A percentile compares a stretch with the other conserved stretches of the same genome.
Evolutionary conservation across 441 rosid genomes (phyloP).

Genomic region (Dalechampia spathulata): DNA sequence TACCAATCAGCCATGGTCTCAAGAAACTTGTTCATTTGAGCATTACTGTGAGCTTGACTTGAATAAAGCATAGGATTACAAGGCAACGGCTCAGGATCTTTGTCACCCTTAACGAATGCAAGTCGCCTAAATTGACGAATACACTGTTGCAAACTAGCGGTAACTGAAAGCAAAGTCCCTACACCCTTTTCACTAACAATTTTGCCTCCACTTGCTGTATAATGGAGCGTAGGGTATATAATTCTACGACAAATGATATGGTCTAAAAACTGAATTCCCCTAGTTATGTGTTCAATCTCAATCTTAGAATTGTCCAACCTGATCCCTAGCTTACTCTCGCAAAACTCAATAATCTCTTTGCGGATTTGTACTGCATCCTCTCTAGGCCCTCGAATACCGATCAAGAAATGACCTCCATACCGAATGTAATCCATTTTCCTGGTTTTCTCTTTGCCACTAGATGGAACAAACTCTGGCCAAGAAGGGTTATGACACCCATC

Average conservation of each 20-base stretch:
- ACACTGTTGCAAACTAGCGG: slow-evolving; percentile 86
- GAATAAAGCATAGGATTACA: slow-evolving; percentile 97
- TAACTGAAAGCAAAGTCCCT: slow-evolving; percentile 91
- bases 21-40: slow-evolving; percentile 99
- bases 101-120: slow-evolving; percentile 85
- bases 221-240: slow-evolving; percentile 81
- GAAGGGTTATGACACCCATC: slow-evolving; percentile 95
- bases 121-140: slow-evolving; percentile 74
- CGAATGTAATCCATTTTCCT: slow-evolving; percentile 92
- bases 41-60: slow-evolving; percentile 92
- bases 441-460: slow-evolving; percentile 80
- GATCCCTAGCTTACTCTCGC: slow-evolving; percentile 51
- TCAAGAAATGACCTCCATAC: slow-evolving; percentile 82
- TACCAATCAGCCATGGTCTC: slow-evolving; percentile 99
- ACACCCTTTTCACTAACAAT: slow-evolving; percentile 80
- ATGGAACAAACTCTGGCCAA: slow-evolving; percentile 99
- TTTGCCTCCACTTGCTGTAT: slow-evolving; percentile 73
- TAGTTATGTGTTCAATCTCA: slow-evolving; percentile 82
- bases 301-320: slow-evolving; percentile 66
- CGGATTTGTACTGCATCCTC: slow-evolving; percentile 70
- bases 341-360: slow-evolving; percentile 63
- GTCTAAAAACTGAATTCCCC: slow-evolving; percentile 92
- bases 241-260: slow-evolving; percentile 81
- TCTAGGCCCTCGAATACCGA: slow-evolving; percentile 90
- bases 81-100: slow-evolving; percentile 92